Conservation (phyloP, 345 rosid genomes). For the Eucalyptus dawsonii region DNA sequence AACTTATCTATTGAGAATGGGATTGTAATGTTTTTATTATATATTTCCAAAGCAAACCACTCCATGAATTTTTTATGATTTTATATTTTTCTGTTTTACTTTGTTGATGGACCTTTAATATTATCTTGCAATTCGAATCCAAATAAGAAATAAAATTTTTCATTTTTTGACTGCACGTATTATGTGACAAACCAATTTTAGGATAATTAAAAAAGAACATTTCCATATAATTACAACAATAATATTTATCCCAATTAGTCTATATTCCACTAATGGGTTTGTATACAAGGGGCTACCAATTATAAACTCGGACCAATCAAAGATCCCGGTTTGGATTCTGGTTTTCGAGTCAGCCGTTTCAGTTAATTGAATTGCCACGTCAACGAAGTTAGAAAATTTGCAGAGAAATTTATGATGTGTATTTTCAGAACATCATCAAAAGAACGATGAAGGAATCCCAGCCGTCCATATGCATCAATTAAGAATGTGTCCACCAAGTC, state of each 20-base stretch:
- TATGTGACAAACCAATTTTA: neutral
- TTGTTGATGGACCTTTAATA: neutral
- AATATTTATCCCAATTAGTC: neutral
- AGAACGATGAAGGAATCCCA: conserved; percentile 41
- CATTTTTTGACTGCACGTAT: no score
- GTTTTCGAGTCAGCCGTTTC: neutral
- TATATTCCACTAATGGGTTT: neutral
- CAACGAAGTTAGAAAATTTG: neutral
- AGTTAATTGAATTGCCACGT: neutral
- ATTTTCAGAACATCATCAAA: conserved; percentile 54
- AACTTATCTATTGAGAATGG: neutral
- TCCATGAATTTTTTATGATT: neutral
- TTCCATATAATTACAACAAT: neutral
- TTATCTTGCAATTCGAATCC: neutral
- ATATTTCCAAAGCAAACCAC: neutral
- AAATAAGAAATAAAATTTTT: no score
- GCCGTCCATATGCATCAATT: conserved; percentile 60
- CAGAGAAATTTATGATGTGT: neutral
- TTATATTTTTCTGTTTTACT: neutral
- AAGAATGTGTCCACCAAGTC: conserved; percentile 22
- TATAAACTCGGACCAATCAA: neutral
- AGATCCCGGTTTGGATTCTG: neutral
- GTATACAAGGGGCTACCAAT: neutral
- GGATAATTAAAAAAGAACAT: no score
- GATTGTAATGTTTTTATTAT: no score